Evolutionary conservation across 2,329 filamentous ascomycete genomes (phyloP).

Genomic region (Cadophora sp.): DNA sequence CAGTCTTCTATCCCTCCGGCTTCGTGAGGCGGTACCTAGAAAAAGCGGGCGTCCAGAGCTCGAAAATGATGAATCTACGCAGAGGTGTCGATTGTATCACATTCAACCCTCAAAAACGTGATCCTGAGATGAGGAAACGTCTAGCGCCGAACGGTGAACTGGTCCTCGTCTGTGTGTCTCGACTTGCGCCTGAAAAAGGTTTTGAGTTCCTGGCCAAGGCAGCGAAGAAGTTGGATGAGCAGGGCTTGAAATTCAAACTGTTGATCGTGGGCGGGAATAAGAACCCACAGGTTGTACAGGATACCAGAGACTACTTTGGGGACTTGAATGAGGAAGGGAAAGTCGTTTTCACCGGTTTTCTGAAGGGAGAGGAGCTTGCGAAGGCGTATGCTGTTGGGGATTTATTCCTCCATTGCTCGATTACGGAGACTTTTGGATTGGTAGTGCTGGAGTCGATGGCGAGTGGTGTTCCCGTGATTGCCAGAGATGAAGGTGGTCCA

Average conservation of each 20-base stretch:
- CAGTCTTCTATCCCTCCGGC: constrained; percentile 72
- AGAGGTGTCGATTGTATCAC: constrained; percentile 69
- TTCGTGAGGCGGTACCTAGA: constrained; percentile 68
- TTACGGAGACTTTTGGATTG: constrained; percentile 75
- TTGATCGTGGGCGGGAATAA: constrained; percentile 73
- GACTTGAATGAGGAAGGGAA: constrained; percentile 55
- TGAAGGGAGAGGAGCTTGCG: constrained; percentile 66
- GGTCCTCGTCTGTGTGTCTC: constrained; percentile 70
- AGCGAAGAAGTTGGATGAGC: constrained; percentile 59
- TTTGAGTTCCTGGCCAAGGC: constrained; percentile 70
- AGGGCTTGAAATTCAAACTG: constrained; percentile 66
- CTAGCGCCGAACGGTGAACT: constrained; percentile 68
- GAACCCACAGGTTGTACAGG: constrained; percentile 66
- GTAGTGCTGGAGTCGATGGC: constrained; percentile 77
- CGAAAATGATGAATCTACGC: constrained; percentile 66
- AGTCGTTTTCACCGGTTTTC: constrained; percentile 72
- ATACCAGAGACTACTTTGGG: constrained; percentile 66
- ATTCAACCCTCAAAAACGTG: constrained; percentile 63
- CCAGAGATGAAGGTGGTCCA: constrained; percentile 72
- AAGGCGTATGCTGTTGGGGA: constrained; percentile 72
- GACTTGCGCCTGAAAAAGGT: constrained; percentile 73
- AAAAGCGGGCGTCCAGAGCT: constrained; percentile 58
- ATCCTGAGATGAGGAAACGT: constrained; percentile 56
- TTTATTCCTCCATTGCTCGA: constrained; percentile 72
- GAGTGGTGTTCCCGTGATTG: constrained; percentile 72